Evolutionary conservation across 192 early-diverging fungal genomes (phyloP).

Genomic region (Entomortierella parvispora): DNA sequence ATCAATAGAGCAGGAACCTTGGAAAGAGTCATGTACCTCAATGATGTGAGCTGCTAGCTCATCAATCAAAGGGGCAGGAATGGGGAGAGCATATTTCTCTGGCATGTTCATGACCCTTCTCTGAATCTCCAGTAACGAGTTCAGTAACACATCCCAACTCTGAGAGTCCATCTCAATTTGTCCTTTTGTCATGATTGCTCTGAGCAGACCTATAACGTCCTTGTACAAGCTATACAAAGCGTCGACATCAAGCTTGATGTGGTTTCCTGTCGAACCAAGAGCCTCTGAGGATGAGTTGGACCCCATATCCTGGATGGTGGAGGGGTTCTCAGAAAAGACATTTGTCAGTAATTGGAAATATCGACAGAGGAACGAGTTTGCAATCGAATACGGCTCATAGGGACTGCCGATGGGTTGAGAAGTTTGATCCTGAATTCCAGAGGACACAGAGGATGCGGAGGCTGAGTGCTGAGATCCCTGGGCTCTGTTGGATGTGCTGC

Average conservation of each 20-base stretch:
- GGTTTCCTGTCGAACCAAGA: constrained; percentile 26
- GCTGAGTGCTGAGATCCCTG: too few relatives aligned
- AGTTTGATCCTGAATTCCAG: constrained; percentile 9
- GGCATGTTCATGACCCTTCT: constrained; percentile 62
- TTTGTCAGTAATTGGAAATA: constrained; percentile 74
- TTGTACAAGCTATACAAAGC: constrained; percentile 66
- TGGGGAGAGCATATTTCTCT: constrained; percentile 51
- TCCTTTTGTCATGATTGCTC: constrained; percentile 63
- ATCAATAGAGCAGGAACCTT: background rate
- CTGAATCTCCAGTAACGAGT: constrained; percentile 71
- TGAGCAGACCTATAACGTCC: constrained; percentile 74
- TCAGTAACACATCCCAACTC: constrained; percentile 67
- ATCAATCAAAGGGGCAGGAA: constrained; percentile 53
- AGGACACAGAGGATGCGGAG: constrained; percentile 19
- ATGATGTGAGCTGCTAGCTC: constrained; percentile 73
- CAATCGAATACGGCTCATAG: constrained; percentile 45
- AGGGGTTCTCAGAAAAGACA: constrained; percentile 65
- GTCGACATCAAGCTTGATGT: constrained; percentile 59
- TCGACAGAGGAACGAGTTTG: constrained; percentile 72
- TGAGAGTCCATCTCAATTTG: constrained; percentile 65
- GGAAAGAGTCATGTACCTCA: constrained; percentile 59
- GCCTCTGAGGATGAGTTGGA: constrained; percentile 52
- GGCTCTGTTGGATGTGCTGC: constrained; percentile 34
- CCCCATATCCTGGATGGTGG: constrained; percentile 21
- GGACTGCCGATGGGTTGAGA: background rate